These are phyloP conservation scores for Cytospora piceae DNA, from an alignment of 2,329 filamentous ascomycete genomes.

Conservation along the genomic window DNA sequence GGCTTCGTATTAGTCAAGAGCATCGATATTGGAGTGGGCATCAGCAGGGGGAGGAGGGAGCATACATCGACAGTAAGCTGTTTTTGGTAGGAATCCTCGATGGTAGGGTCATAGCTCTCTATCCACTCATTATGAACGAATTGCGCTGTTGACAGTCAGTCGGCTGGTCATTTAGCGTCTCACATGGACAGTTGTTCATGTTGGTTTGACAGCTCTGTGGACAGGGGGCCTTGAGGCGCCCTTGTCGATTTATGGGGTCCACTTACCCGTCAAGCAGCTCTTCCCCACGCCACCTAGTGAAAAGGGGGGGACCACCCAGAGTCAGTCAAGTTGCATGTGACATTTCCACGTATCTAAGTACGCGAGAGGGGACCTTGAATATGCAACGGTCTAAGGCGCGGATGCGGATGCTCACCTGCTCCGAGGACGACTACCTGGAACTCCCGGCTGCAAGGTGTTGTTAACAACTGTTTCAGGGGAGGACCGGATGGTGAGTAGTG, in stretches of 20 bases:
- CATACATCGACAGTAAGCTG: constrained; percentile 83
- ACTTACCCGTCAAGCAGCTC: constrained; percentile 84
- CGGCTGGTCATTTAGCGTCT: constrained; percentile 27
- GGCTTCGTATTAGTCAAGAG: constrained; percentile 39
- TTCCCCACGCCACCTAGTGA: constrained; percentile 82
- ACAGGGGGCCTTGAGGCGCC: constrained; percentile 30
- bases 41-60: constrained; percentile 39
- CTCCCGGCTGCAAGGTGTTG: constrained; percentile 60
- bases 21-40: constrained; percentile 6
- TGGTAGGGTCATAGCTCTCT: constrained; percentile 81
- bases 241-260: constrained; percentile 28
- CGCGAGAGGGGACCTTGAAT: neutral
- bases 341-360: constrained; percentile 1
- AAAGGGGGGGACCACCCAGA: constrained; percentile 24
- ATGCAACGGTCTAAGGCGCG: constrained; percentile 5
- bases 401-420: constrained; percentile 60
- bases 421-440: constrained; percentile 83
- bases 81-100: constrained; percentile 77
- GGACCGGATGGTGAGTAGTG: constrained; percentile 8
- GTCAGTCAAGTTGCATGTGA: constrained; percentile 36
- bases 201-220: constrained; percentile 23
- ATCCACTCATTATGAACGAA: constrained; percentile 96
- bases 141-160: constrained; percentile 63
- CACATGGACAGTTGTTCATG: constrained; percentile 28
- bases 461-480: constrained; percentile 18